These are phyloP conservation scores for Tylopilus sp. DNA, from an alignment of 768 basidiomycete genomes.

Conservation along the genomic window DNA sequence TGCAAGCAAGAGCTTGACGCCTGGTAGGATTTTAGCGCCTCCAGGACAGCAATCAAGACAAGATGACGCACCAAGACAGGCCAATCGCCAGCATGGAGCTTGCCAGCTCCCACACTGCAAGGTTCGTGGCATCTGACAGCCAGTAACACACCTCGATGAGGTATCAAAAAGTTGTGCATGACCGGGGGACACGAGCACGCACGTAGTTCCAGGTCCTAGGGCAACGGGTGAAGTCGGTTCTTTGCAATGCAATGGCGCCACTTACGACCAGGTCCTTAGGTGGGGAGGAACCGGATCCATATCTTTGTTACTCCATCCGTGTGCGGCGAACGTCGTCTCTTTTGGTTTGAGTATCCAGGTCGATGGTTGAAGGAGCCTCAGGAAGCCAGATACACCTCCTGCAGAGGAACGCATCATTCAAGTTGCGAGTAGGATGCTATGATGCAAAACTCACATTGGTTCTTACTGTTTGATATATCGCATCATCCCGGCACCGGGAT, in stretches of 20 bases:
- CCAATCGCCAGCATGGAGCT: conserved; percentile 74
- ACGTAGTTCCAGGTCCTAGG: conserved; percentile 55
- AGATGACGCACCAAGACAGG: conserved; percentile 52
- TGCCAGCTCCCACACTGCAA: conserved; percentile 50
- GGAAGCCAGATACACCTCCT: neutral
- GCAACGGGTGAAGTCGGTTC: neutral
- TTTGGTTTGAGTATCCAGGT: conserved; percentile 20
- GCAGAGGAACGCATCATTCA: conserved; percentile 6
- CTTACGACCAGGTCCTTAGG: conserved; percentile 56
- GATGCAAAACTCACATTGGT: neutral
- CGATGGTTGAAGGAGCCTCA: conserved; percentile 21
- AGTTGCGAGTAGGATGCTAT: neutral
- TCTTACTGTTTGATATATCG: conserved; percentile 9
- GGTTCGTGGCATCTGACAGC: conserved; percentile 31
- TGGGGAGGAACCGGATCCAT: conserved; percentile 71
- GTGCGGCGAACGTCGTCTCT: conserved; percentile 52
- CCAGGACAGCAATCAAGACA: neutral
- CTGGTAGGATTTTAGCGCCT: conserved; percentile 27
- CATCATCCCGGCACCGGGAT: conserved; percentile 5
- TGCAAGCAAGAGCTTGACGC: conserved; percentile 66
- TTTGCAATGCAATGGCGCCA: neutral
- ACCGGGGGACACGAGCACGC: conserved; percentile 47
- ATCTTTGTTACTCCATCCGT: conserved; percentile 68
- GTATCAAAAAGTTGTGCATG: conserved; percentile 17
- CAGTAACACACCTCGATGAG: conserved; percentile 26